Base-by-base conservation (phyloP, 2,329 filamentous ascomycete species). In the Myriosclerotinia scirpicola region DNA sequence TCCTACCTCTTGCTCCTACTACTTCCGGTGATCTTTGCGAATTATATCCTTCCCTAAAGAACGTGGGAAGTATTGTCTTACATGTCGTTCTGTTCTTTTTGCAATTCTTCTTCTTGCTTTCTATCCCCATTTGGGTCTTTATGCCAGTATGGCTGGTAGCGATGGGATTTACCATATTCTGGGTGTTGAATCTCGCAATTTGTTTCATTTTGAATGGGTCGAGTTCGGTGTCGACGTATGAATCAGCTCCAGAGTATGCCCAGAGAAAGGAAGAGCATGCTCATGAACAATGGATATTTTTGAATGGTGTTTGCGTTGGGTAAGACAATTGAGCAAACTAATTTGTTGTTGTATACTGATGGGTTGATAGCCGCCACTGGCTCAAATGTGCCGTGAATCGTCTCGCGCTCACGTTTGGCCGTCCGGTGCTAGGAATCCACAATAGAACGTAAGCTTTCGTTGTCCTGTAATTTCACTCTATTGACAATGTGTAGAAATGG, bases 231-330 rank as follows among this genome's bases (percentile, higher is more conserved):
- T 15, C 80, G 60, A 79, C 80, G 3, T 87, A 83, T 71, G 76
- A 77, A 22, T 87, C 86, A 1, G 81, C 85, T 53, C 78, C 82
- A 2, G 79, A 83, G 64, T 86, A 84, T 69, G 81, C 86, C 1
- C 76, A 81, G 0, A 80, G 69, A n/a, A 77, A 78, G 3, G 76
- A 81, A 0, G 81, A 74, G n/a, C 77, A 80, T 75, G 79, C 80
- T 14, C 81, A 86, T 63, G 90, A 93, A 78, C 84, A 88, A 73
- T 94, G 91, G 91, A 82, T 93, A n/a, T 93, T 90, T 74, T 77
- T 93, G 62, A 93, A 93, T 73, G 91, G 91, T 0, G 86, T 93
- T 38, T 85, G 83, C 12, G 83, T 83, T 44, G 84, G 83, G 85
- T 87, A 77, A 67, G 83, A 79, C 22, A 64, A 26, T 55, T 7